Evolutionary conservation across 1,284 basidiomycete species (phyloP), one percentile per base, ranked within the genome.

Genomic region (Irpex sp.): DNA sequence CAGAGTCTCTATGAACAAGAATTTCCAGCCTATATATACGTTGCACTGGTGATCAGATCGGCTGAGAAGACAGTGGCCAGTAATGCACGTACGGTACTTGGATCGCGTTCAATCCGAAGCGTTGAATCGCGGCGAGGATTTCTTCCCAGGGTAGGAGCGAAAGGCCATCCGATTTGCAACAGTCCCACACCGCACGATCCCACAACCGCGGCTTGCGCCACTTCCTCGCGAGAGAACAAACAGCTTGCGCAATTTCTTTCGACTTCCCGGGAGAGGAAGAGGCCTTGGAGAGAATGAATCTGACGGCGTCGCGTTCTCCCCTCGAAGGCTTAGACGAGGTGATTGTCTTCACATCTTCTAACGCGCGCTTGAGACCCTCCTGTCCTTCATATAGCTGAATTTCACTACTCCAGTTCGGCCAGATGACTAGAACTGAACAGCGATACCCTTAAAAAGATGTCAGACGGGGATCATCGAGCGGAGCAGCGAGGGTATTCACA

Each of bases 391-490:
- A 59, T 7, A 50, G 15, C 17, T 47, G 17, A 0, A 5, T 17
- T 6, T 31, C 7, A 6, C 49, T 31, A 15, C 31, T 47, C 8
- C 43, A 11, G 6, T 8, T 8, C 13, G 58, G 58, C 58, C 58
- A 59, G 39, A 59, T 49, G n/a, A 50, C 58, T 9, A 59, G 58
- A 4, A 46, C 58, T n/a, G 46, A 31, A 21, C 58, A 43, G 11
- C 31, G 19, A 36, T 57, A 57, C 55, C 55, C 55, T 58, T n/a
- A 46, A n/a, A 46, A 46, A 13, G n/a, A n/a, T 46, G n/a, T 46
- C n/a, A 46, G 11, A 15, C 37, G 13, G 58, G 19, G 15, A 7
- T 43, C 57, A 50, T 58, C n/a, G 5, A 49, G 5, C 13, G 59
- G 26, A 46, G 39, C n/a, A 13, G n/a, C 13, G 11, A 46, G 11